Evolutionary conservation across 306 rosid genomes (phyloP), one percentile per base, ranked within the genome.

Genomic region (Vigna radiata): DNA sequence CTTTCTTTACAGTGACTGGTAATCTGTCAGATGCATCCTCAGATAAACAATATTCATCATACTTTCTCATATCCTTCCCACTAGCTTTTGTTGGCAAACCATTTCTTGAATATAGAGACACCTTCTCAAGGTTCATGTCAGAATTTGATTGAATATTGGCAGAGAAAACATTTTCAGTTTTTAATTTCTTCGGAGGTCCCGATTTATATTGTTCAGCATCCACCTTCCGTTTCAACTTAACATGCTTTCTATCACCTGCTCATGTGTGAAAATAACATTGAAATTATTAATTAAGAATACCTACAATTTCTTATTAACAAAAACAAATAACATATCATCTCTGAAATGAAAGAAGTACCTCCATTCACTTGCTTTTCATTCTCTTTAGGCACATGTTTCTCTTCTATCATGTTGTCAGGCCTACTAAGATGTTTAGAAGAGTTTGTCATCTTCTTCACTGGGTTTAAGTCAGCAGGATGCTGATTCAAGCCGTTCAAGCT

Each of bases 161-260:
- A 74, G 43, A 47, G 79, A 59, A 41, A 71, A 56, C 47, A 75
- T 73, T 82, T 60, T 70, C 88, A 14, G 84, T 75, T 91, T 75
- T 93, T 13, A 73, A 79, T 65, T 79, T 89, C 87, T 86, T 89
- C 16, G 76, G 77, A 74, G 77, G 62, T 81, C 87, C 86, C 60
- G 27, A 36, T 56, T 71, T 83, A 75, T 36, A 64, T 68, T 87
- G 90, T 73, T 87, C 93, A 69, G 82, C 82, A 50, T 81, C 88
- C 67, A 62, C 70, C 82, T 85, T 87, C 29, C 81, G 72, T 83
- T 85, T 87, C 86, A 86, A 70, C 80, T 83, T 85, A 70, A 83
- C 73, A 82, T 56, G 84, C 72, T 74, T 83, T 50, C 59, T 77
- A 71, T 85, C 82, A 77, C 84, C 95, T 89, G 86, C 79, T 79